phyloP scores from a whole-genome alignment of 208 protist species.

The Trypanosomatidae sp. region DNA sequence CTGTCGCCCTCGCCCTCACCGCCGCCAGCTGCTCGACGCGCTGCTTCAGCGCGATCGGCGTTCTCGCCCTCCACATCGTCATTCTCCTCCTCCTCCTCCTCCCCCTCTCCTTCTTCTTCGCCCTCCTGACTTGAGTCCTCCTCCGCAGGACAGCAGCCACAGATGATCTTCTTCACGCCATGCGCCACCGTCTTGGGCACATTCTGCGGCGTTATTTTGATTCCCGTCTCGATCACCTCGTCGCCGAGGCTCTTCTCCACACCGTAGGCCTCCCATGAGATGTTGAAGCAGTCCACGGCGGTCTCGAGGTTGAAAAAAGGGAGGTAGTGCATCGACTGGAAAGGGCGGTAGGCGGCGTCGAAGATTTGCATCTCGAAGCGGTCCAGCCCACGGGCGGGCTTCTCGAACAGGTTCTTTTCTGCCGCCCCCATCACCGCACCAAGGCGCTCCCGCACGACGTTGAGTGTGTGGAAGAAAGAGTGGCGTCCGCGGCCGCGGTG shows the following conservation, averaged over 20 bases:
- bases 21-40: too few relatives aligned
- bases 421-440: constrained; percentile 41
- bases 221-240: constrained; percentile 31
- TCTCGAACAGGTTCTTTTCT: constrained; percentile 49
- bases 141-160: constrained; percentile 33
- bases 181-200: constrained; percentile 32
- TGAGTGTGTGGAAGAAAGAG: constrained; percentile 20
- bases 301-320: constrained; percentile 91
- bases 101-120: constrained; percentile 10
- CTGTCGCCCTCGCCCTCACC: too few relatives aligned
- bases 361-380: constrained; percentile 49
- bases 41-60: background rate
- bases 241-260: constrained; percentile 37
- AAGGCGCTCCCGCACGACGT: constrained; percentile 24
- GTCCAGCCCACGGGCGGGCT: constrained; percentile 47
- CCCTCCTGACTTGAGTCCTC: constrained; percentile 13
- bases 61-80: too few relatives aligned
- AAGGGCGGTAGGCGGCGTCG: constrained; percentile 52
- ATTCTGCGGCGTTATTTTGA: constrained; percentile 33
- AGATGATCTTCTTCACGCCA: constrained; percentile 32
- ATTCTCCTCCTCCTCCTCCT: background rate
- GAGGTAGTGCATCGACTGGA: constrained; percentile 53
- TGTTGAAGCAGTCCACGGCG: constrained; percentile 87
- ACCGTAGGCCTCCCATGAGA: constrained; percentile 77
- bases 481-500: background rate